phyloP scores from a whole-genome alignment of 345 rosid species.

The Pistacia vera region DNA sequence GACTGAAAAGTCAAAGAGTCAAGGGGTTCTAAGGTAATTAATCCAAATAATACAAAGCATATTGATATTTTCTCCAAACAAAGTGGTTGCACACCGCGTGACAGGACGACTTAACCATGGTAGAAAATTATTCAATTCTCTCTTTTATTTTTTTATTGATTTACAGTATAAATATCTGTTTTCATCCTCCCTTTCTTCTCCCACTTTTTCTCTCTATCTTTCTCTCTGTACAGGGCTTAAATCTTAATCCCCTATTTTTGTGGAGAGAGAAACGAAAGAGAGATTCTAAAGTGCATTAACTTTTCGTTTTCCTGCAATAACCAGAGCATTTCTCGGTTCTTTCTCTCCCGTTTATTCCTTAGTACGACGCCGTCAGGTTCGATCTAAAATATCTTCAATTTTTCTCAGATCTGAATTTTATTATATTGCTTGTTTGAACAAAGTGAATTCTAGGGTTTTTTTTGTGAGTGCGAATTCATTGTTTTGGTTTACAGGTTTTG shows the following conservation, averaged over 20 bases:
- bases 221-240: slow-evolving; percentile 9
- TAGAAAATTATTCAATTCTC: neutral
- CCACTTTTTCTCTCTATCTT: neutral
- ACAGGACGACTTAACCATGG: neutral
- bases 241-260: neutral
- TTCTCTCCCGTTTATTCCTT: neutral
- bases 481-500: neutral
- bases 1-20: too few species aligned
- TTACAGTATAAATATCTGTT: slow-evolving; percentile 7
- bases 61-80: too few species aligned
- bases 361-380: slow-evolving; percentile 15
- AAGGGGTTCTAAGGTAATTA: too few species aligned
- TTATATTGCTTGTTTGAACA: neutral
- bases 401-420: slow-evolving; percentile 21
- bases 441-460: slow-evolving; percentile 4
- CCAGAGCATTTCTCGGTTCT: slow-evolving; percentile 1
- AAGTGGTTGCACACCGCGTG: neutral
- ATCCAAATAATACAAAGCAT: too few species aligned
- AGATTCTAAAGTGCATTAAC: neutral
- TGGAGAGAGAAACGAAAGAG: neutral
- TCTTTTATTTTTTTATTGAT: neutral
- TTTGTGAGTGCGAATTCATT: neutral
- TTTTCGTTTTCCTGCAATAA: too few species aligned
- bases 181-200: neutral
- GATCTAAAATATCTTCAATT: neutral